Conservation (phyloP, 2,329 filamentous ascomycete genomes). For the Calonectria pauciramosa region DNA sequence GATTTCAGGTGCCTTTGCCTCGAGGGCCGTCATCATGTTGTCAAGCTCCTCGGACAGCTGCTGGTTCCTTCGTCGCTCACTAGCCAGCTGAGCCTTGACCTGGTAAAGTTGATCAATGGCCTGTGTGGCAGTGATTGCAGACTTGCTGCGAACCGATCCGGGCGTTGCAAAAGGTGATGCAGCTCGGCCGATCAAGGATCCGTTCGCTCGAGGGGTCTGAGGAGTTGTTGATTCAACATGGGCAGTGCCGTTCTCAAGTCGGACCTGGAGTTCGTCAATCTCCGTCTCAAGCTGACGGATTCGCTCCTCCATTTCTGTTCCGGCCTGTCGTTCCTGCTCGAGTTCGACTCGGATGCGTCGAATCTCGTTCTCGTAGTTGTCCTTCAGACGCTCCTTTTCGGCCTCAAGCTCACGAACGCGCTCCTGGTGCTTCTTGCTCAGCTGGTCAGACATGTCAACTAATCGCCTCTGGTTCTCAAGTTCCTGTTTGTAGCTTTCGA, state of each 20-base stretch:
- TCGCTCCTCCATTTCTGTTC: constrained; percentile 61
- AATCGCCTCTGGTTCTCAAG: constrained; percentile 85
- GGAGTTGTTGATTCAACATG: constrained; percentile 61
- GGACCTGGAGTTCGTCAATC: constrained; percentile 66
- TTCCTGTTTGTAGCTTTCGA: constrained; percentile 89
- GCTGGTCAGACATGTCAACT: constrained; percentile 84
- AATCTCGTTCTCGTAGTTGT: constrained; percentile 74
- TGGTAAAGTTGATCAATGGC: constrained; percentile 75
- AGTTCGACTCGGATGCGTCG: constrained; percentile 69
- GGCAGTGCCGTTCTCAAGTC: constrained; percentile 56
- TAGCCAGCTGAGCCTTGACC: constrained; percentile 79
- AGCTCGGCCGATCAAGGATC: constrained; percentile 65
- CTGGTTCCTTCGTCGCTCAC: constrained; percentile 80
- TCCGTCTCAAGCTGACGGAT: constrained; percentile 66
- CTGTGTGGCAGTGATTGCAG: constrained; percentile 71
- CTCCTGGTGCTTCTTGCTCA: constrained; percentile 78
- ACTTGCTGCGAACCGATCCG: constrained; percentile 68
- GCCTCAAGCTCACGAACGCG: constrained; percentile 79
- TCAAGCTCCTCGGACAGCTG: constrained; percentile 84
- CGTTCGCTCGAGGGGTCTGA: constrained; percentile 73
- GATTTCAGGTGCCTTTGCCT: constrained; percentile 88
- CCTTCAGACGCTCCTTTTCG: constrained; percentile 70
- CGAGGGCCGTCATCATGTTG: constrained; percentile 86
- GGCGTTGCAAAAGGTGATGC: constrained; percentile 74
- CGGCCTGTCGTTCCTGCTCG: constrained; percentile 66